Conservation (phyloP, 176 grass and related monocot species). For the Triticum turgidum region DNA sequence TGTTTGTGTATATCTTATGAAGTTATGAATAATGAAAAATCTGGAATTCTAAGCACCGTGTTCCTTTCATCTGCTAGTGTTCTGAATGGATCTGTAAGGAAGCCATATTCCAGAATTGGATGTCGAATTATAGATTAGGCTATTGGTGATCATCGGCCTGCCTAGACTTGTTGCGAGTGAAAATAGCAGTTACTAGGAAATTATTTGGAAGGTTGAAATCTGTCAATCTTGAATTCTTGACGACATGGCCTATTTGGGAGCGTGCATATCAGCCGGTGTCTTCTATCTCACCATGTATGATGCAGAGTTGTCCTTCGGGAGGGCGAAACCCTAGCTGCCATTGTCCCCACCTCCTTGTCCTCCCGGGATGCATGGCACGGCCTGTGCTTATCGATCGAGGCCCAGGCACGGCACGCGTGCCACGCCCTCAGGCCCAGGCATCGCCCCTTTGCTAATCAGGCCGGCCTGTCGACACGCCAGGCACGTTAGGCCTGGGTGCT, state of each 20-base stretch:
- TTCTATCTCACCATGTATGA: neutral
- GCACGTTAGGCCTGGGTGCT: no score
- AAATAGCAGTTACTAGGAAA: neutral
- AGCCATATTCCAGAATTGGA: neutral
- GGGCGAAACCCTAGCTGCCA: no score
- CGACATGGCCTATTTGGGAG: neutral
- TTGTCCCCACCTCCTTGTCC: no score
- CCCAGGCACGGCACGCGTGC: no score
- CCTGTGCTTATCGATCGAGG: no score
- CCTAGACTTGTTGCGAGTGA: neutral
- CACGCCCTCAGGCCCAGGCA: no score
- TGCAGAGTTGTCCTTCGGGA: no score
- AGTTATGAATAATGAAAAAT: neutral
- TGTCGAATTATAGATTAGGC: neutral
- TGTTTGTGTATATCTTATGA: slow-evolving; percentile 2
- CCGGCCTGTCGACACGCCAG: no score
- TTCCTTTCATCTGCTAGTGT: neutral
- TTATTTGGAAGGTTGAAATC: neutral
- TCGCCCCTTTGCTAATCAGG: no score
- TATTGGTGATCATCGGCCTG: neutral
- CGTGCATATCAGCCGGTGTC: neutral
- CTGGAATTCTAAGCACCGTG: neutral
- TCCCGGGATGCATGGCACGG: no score
- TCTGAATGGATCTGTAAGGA: neutral
- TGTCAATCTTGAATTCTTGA: neutral